A percentile compares a stretch with the other conserved stretches of the same genome.
Evolutionary conservation across 1,284 basidiomycete genomes (phyloP).

Genomic region (Microbotryum saponariae): DNA sequence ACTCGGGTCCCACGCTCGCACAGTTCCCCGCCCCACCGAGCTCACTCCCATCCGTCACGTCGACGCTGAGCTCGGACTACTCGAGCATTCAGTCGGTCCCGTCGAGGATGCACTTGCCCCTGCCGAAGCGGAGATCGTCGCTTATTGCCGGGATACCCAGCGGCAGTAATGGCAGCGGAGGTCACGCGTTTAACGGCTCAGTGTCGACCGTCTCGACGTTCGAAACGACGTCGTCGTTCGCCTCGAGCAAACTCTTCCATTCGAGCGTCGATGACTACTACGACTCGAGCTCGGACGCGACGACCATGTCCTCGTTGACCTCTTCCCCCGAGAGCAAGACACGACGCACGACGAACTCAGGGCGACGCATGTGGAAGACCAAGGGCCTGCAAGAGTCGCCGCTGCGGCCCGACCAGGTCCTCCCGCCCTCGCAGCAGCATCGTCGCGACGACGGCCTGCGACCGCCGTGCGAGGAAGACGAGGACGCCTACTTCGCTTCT

Average conservation of each 20-base stretch:
- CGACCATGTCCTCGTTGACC: conserved; percentile 11
- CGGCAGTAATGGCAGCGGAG: no score
- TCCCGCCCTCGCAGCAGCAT: no score
- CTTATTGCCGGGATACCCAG: no score
- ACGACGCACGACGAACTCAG: conserved; percentile 3
- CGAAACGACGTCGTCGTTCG: conserved; percentile 28
- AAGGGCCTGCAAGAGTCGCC: conserved; percentile 7
- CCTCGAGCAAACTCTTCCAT: conserved; percentile 24
- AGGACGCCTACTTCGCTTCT: conserved; percentile 2
- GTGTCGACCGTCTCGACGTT: conserved; percentile 18
- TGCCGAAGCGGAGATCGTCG: no score
- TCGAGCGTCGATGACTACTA: conserved; percentile 22
- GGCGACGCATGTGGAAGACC: conserved; percentile 20
- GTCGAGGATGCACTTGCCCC: no score
- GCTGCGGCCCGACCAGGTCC: conserved; percentile 10
- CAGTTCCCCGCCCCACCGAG: no score
- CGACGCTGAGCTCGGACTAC: no score
- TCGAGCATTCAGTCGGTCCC: no score
- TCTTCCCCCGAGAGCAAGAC: conserved; percentile 22
- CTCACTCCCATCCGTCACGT: no score
- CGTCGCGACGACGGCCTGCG: background rate
- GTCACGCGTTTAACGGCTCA: no score
- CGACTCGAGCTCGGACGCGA: conserved; percentile 21
- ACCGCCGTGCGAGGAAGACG: conserved; percentile 6
- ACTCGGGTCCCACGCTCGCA: no score